Conservation (phyloP, 2,329 filamentous ascomycete species). For the Cryphonectria nitschkei region DNA sequence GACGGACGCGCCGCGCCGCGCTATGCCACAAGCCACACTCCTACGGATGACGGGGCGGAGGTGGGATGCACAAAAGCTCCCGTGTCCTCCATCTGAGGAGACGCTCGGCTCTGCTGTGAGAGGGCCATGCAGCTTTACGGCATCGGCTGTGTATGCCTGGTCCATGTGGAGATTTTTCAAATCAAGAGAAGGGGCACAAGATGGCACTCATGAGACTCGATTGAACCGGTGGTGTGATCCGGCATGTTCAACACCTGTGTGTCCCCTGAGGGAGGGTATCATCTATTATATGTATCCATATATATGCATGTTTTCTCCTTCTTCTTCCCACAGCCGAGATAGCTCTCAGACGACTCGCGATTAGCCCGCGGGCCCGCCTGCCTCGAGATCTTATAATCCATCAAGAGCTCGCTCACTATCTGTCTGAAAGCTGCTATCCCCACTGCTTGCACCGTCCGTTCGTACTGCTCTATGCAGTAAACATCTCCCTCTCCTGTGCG, state of each 20-base stretch:
- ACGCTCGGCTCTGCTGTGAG: not conserved
- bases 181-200: not conserved
- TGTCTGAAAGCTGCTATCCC: not conserved
- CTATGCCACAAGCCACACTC: not conserved
- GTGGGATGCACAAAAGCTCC: not conserved
- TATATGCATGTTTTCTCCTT: not conserved
- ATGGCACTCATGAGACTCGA: not conserved
- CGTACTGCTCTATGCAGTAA: not conserved
- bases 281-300: constrained; percentile 17
- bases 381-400: not conserved
- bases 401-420: too few species aligned
- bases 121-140: not conserved
- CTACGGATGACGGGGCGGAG: not conserved
- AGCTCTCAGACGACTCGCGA: not conserved
- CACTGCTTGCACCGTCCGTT: not conserved
- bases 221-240: not conserved
- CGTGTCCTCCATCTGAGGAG: not conserved
- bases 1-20: not conserved
- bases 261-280: constrained; percentile 29
- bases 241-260: constrained; percentile 9
- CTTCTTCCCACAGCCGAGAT: not conserved
- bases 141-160: not conserved
- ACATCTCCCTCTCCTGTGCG: not conserved
- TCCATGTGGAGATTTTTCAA: not conserved
- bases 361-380: not conserved